Evolutionary conservation across 179 eudicot genomes (phyloP), one percentile per base, ranked within the genome.

Genomic region (Actinidia polygama): DNA sequence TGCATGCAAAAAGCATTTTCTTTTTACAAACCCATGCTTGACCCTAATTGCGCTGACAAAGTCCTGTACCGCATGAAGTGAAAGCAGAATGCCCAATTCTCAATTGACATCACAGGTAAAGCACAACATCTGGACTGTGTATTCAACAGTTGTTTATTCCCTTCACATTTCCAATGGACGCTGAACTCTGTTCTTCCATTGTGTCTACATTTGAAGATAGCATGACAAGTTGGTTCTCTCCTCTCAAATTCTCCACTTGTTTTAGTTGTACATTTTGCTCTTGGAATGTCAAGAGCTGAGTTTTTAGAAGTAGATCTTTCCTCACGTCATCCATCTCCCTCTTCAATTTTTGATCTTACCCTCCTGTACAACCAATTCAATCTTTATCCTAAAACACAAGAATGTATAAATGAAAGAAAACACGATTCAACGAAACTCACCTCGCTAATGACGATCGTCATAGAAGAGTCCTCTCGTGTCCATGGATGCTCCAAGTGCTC

Each of bases 161-260:
- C 64, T 78, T 78, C 62, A 57, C 61, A 63, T 79, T 79, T 49
- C 14, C 73, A 40, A 9, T 4, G 47, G 7, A 2, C 10, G 59
- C 21, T 66, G 73, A 79, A 18, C 23, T 63, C 24, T 26, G 47
- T 26, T 50, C 81, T 47, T 62, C 46, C 62, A n/a, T 78, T 49
- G 9, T 24, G 26, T 50, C 47, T 18, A 30, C 26, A 50, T 23
- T 36, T 24, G 47, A 47, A 18, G 14, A 23, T 47, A 49, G 18
- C 47, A 73, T 7, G 0, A 55, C 12, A 26, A 19, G 23, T 64
- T 73, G 67, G 63, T 83, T 85, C 68, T 91, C 90, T 76, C 49
- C 73, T 83, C 87, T 92, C 77, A 90, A 71, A 3, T 84, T 84
- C 30, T 83, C 91, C 69, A 86, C 76, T 86, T 89, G 89, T 71